phyloP scores from a whole-genome alignment of 768 basidiomycete species.

The Auricularia sp. region DNA sequence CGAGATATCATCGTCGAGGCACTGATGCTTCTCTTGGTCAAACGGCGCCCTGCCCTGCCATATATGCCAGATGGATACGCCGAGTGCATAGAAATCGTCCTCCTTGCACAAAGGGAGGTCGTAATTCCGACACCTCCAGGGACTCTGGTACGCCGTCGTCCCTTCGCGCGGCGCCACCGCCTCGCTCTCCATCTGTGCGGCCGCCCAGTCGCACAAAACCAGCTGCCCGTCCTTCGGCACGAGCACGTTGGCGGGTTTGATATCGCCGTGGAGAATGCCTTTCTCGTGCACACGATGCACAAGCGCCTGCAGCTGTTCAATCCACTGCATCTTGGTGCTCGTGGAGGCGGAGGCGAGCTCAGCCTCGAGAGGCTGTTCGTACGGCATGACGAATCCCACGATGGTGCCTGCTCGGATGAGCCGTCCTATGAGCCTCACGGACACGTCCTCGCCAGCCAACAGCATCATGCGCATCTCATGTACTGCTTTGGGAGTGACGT shows the following conservation, averaged over 20 bases:
- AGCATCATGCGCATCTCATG: not conserved
- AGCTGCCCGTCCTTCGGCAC: conserved; percentile 19
- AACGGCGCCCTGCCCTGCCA: not conserved
- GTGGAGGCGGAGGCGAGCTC: not conserved
- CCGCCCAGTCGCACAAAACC: not conserved
- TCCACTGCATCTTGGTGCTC: not conserved
- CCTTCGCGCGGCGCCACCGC: not conserved
- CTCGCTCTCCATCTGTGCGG: not conserved
- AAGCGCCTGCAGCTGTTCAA: not conserved
- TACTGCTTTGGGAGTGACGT: not conserved
- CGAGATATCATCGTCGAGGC: not conserved
- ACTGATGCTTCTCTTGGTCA: not conserved
- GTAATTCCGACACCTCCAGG: not conserved
- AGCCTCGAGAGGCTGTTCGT: not conserved
- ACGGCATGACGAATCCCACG: not conserved
- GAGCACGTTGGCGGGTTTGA: conserved; percentile 97
- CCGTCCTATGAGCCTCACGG: not conserved
- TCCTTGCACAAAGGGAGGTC: not conserved
- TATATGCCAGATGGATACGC: not conserved
- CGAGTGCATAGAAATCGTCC: not conserved
- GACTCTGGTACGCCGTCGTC: not conserved
- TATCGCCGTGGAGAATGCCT: conserved; percentile 89
- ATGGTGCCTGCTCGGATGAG: not conserved
- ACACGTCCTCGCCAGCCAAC: not conserved
- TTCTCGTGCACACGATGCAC: conserved; percentile 30